phyloP scores from a whole-genome alignment of 306 rosid genomes.

The Echinosophora koreensis region DNA sequence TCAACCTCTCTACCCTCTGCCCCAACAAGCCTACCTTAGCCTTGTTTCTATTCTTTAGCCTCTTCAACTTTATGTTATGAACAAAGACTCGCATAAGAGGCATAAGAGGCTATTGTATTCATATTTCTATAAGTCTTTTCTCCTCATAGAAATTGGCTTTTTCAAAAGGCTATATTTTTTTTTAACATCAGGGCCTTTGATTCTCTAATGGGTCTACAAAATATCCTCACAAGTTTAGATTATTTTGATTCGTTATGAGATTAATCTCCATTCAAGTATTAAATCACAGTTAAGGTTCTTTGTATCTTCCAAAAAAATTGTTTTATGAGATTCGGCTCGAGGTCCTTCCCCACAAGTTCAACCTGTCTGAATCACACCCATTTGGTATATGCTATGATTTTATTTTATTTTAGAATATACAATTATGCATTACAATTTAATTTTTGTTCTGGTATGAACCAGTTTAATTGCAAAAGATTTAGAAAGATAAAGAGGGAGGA shows the following conservation, averaged over 20 bases:
- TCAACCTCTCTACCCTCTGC: constrained; percentile 35
- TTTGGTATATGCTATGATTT: too few relatives aligned
- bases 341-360: too few relatives aligned
- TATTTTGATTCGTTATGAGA: too few relatives aligned
- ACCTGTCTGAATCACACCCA: too few relatives aligned
- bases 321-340: too few relatives aligned
- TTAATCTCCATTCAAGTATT: too few relatives aligned
- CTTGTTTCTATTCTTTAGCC: background rate
- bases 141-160: constrained; percentile 31
- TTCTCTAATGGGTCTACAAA: too few relatives aligned
- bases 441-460: constrained; percentile 46
- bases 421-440: constrained; percentile 19
- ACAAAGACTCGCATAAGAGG: constrained; percentile 2
- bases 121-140: constrained; percentile 15
- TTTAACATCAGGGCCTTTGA: too few relatives aligned
- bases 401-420: too few relatives aligned
- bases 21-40: background rate
- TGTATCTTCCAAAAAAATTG: too few relatives aligned
- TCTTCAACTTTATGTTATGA: constrained; percentile 17
- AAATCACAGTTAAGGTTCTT: too few relatives aligned
- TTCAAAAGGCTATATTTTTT: constrained; percentile 20
- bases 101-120: constrained; percentile 28
- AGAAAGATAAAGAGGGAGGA: background rate
- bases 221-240: too few relatives aligned
- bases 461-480: constrained; percentile 26